Conservation (phyloP, 768 basidiomycete species). For the Podaxis mareebaensis region DNA sequence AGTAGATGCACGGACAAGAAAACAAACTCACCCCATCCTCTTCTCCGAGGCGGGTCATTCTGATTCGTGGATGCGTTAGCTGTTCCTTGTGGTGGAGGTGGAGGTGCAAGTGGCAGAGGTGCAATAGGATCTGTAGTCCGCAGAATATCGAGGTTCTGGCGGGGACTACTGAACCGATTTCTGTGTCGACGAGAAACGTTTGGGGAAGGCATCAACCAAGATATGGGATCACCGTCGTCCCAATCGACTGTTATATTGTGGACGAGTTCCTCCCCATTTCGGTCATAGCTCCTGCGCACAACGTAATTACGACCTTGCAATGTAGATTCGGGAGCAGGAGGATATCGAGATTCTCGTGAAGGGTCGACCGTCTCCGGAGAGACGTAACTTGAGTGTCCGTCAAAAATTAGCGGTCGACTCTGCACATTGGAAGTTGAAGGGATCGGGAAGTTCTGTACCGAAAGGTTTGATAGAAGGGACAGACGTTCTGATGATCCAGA, state of each 20-base stretch:
- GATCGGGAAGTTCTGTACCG: conserved; percentile 38
- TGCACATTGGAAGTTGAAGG: conserved; percentile 30
- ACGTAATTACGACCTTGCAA: conserved; percentile 32
- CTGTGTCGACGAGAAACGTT: conserved; percentile 15
- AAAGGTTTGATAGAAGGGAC: conserved; percentile 42
- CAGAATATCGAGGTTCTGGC: conserved; percentile 5
- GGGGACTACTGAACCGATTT: conserved; percentile 8
- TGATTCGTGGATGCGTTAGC: background rate
- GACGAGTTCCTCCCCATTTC: conserved; percentile 39
- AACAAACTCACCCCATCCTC: conserved; percentile 46
- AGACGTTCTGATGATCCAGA: conserved; percentile 31
- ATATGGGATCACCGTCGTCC: conserved; percentile 37
- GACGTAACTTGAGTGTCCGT: conserved; percentile 39
- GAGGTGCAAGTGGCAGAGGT: background rate
- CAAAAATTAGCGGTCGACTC: conserved; percentile 38
- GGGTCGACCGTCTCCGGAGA: conserved; percentile 17
- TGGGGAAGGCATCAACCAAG: conserved; percentile 30
- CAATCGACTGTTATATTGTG: conserved; percentile 41
- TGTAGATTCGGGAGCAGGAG: conserved; percentile 16
- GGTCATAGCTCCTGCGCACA: conserved; percentile 34
- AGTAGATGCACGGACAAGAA: conserved; percentile 13
- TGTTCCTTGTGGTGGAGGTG: background rate
- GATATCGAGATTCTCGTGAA: conserved; percentile 12
- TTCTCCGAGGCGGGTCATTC: conserved; percentile 28
- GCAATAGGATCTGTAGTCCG: conserved; percentile 5